A percentile compares a stretch with the other conserved stretches of the same genome.
These are phyloP conservation scores for Phellinidium pouzarii DNA, from an alignment of 1,284 basidiomycete genomes.

Conservation along the genomic window DNA sequence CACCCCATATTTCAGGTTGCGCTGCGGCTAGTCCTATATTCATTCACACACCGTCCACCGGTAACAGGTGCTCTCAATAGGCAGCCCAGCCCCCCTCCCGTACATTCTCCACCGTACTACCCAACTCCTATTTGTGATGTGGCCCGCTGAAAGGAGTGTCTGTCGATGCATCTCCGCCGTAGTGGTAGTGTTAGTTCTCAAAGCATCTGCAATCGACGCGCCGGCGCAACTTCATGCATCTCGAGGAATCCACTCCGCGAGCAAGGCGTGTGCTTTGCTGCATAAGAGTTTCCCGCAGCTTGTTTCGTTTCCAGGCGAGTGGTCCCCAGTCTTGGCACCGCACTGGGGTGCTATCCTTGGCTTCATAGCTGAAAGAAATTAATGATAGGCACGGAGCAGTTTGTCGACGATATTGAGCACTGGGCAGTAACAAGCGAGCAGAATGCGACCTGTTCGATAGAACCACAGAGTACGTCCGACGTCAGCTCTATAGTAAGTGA, in stretches of 20 bases:
- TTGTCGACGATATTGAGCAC: constrained; percentile 12
- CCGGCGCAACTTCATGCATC: background rate
- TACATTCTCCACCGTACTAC: background rate
- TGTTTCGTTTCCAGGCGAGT: constrained; percentile 16
- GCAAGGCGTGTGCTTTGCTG: constrained; percentile 12
- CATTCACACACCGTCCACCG: background rate
- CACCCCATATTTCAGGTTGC: background rate
- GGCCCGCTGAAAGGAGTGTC: background rate
- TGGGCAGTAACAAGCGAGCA: constrained; percentile 11
- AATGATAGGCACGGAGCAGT: constrained; percentile 18
- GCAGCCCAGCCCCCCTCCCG: too few species aligned
- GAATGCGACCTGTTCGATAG: constrained; percentile 16
- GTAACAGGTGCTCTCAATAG: background rate
- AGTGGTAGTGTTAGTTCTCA: background rate
- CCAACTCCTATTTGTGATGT: background rate
- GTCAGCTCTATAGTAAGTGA: constrained; percentile 14
- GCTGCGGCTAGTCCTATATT: background rate
- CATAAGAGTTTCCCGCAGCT: constrained; percentile 7
- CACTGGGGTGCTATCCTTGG: background rate
- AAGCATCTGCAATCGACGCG: background rate
- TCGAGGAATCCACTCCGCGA: background rate
- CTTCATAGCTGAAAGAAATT: background rate
- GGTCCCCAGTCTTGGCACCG: background rate
- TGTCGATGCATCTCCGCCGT: background rate
- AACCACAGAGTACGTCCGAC: constrained; percentile 12